A percentile compares a stretch with the other conserved stretches of the same genome.
Evolutionary conservation across 2,329 filamentous ascomycete species (phyloP).

Genomic region (Colletotrichum kahawae): DNA sequence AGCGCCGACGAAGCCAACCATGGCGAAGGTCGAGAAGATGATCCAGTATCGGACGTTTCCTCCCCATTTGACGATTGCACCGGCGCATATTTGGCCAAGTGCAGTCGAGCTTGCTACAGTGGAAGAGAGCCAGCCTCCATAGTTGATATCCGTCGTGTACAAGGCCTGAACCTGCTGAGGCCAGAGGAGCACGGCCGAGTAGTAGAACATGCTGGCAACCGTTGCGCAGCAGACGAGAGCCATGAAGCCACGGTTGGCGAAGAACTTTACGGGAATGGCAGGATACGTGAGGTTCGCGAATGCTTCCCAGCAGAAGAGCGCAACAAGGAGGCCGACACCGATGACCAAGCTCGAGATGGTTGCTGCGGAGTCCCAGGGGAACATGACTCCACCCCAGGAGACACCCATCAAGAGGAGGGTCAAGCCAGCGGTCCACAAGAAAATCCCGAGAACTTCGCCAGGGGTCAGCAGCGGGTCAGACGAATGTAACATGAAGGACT

Average conservation of each 20-base stretch:
- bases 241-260: slow-evolving; percentile 40
- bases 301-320: slow-evolving; percentile 40
- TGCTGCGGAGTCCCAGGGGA: slow-evolving; percentile 45
- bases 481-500: neutral
- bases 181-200: slow-evolving; percentile 38
- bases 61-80: slow-evolving; percentile 35
- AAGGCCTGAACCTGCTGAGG: slow-evolving; percentile 38
- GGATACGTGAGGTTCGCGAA: slow-evolving; percentile 39
- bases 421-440: slow-evolving; percentile 49
- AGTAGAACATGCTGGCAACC: slow-evolving; percentile 39
- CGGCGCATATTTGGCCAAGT: slow-evolving; percentile 36
- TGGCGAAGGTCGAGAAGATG: slow-evolving; percentile 39
- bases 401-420: slow-evolving; percentile 51
- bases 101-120: slow-evolving; percentile 39
- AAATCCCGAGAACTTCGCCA: slow-evolving; percentile 40
- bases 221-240: slow-evolving; percentile 38
- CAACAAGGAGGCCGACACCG: slow-evolving; percentile 35
- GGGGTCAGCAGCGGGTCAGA: neutral
- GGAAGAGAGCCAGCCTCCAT: slow-evolving; percentile 41
- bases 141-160: slow-evolving; percentile 37
- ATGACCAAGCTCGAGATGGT: slow-evolving; percentile 42
- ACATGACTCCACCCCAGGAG: slow-evolving; percentile 47
- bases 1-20: slow-evolving; percentile 39
- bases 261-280: slow-evolving; percentile 41
- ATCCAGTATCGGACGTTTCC: slow-evolving; percentile 41